phyloP scores from a whole-genome alignment of 2,329 filamentous ascomycete species.

The Paramyrothecium roridum region DNA sequence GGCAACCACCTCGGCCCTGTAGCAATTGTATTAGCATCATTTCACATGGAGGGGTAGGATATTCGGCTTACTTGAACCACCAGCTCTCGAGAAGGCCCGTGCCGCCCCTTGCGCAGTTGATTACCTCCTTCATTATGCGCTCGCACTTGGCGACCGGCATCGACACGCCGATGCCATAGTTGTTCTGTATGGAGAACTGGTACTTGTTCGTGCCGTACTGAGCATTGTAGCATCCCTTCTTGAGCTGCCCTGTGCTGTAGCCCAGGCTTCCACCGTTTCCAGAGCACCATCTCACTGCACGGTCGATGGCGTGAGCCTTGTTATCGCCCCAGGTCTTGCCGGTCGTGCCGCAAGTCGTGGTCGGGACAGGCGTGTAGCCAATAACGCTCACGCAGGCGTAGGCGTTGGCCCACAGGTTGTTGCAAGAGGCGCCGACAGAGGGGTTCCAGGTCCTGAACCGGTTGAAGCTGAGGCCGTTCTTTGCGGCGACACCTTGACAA shows the following conservation, averaged over 20 bases:
- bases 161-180: not conserved
- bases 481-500: not conserved
- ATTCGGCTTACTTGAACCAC: constrained; percentile 7
- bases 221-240: constrained; percentile 6
- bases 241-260: not conserved
- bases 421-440: not conserved
- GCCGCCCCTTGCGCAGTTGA: constrained; percentile 3
- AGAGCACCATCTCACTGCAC: constrained; percentile 5
- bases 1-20: not conserved
- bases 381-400: constrained; percentile 6
- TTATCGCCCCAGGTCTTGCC: constrained; percentile 6
- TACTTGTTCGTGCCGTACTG: constrained; percentile 6
- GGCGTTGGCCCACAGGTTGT: not conserved
- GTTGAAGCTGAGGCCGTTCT: constrained; percentile 6
- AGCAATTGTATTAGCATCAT: not conserved
- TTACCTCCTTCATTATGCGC: not conserved
- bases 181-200: constrained; percentile 2
- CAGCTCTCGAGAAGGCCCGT: constrained; percentile 5
- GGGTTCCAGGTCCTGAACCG: constrained; percentile 8
- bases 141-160: not conserved
- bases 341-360: not conserved
- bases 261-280: not conserved
- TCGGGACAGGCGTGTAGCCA: constrained; percentile 1
- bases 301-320: not conserved
- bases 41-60: not conserved